phyloP scores from a whole-genome alignment of 495 filamentous ascomycete genomes.

The Hyaloscypha bicolor region DNA sequence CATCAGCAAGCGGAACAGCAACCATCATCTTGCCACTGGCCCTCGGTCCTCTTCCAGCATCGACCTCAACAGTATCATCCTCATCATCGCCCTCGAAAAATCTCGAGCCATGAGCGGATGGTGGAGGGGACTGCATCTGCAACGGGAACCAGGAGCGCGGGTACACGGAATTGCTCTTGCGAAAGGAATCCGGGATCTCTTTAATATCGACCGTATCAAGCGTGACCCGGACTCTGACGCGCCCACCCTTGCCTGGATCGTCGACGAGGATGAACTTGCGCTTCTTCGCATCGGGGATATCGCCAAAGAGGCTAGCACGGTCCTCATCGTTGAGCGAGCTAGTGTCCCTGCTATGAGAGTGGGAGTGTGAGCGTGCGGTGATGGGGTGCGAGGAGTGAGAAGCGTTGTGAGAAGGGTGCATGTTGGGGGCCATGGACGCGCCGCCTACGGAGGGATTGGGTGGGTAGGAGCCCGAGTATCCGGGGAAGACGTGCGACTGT shows the following conservation, averaged over 20 bases:
- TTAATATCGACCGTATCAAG: constrained; percentile 87
- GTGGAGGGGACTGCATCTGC: constrained; percentile 81
- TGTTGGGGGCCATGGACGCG: constrained; percentile 70
- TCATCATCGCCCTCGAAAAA: constrained; percentile 69
- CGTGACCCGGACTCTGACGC: constrained; percentile 84
- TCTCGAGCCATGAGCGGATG: constrained; percentile 61
- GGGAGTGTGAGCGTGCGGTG: constrained; percentile 23
- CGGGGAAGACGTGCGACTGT: constrained; percentile 76
- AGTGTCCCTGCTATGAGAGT: constrained; percentile 25
- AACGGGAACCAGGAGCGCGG: constrained; percentile 87
- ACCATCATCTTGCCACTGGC: constrained; percentile 56
- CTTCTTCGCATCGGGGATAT: constrained; percentile 82
- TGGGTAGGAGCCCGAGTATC: constrained; percentile 65
- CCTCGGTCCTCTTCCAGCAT: constrained; percentile 6
- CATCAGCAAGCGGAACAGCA: constrained; percentile 74
- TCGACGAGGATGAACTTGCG: constrained; percentile 97
- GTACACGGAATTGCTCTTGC: constrained; percentile 83
- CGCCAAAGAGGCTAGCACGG: constrained; percentile 73
- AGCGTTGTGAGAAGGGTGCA: constrained; percentile 59
- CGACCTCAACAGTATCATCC: constrained; percentile 58
- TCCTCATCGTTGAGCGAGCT: constrained; percentile 40
- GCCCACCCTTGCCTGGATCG: constrained; percentile 73
- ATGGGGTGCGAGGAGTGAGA: constrained; percentile 37
- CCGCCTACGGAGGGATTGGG: constrained; percentile 48
- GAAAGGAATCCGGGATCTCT: constrained; percentile 93